Evolutionary conservation across 1,284 basidiomycete species (phyloP), one percentile per base, ranked within the genome.

Genomic region (Moesziomyces globuligerus): DNA sequence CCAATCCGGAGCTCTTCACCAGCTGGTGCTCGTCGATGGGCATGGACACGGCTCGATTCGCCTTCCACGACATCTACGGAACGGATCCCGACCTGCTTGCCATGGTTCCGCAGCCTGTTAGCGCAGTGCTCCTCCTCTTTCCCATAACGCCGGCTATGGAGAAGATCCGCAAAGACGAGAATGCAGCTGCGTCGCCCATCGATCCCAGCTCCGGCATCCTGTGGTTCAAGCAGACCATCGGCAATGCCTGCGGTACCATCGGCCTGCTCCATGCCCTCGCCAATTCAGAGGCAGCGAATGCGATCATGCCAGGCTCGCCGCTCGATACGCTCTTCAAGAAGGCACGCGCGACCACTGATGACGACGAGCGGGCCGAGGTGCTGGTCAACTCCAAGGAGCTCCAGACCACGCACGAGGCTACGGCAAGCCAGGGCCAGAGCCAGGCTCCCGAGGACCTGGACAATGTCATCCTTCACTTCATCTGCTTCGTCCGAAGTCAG

Each of bases 21-120:
- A 43, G 42, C 28, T 82, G 79, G 79, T 72, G 74, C 41, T 38
- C 54, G 4, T 51, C 43, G 13, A 71, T 82, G 51, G 80, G 80
- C 34, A 52, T 82, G 26, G 72, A 80, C 48, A 74, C 78, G 2
- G 54, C 75, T 7, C 45, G 71, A n/a, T 84, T 84, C 58, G 72
- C 83, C 18, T 86, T 86, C 75, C 79, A 84, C 52, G 86, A 87
- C 73, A 83, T 87, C 32, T 83, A 82, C 60, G 85, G 85, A 17
- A 70, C 86, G 36, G 84, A 86, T 45, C 78, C 83, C n/a, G 85
- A 85, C 45, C 73, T 86, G 20, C 80, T 87, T 6, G 77, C 81
- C 10, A 81, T 86, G 61, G 79, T 86, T 23, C 83, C 84, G 1
- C 76, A 83, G 15, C 85, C 85, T 0, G 84, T 85, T 0, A 74